phyloP scores from a whole-genome alignment of 1,139 yeast species.

The Nematodospora anomalae region DNA sequence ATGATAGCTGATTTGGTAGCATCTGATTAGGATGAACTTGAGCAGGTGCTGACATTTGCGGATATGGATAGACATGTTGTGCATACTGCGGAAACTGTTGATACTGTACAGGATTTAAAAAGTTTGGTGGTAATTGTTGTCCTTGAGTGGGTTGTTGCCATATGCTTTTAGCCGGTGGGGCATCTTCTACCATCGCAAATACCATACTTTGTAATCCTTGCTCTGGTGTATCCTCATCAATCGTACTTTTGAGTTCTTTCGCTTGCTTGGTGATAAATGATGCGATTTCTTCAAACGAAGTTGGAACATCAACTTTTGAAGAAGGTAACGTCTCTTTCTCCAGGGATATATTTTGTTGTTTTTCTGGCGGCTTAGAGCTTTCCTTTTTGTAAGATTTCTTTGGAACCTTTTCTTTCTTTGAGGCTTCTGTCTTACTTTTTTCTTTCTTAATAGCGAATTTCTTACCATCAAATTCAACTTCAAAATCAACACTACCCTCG shows the following conservation, averaged over 20 bases:
- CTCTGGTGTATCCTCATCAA: slow-evolving; percentile 7
- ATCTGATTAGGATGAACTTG: not conserved
- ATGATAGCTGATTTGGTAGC: not conserved
- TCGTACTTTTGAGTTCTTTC: slow-evolving; percentile 6
- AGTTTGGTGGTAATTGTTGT: slow-evolving; percentile 3
- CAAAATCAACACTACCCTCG: slow-evolving; percentile 3
- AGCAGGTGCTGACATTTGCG: slow-evolving; percentile 3
- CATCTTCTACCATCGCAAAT: slow-evolving; percentile 17
- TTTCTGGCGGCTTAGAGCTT: not conserved
- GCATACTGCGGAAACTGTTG: slow-evolving; percentile 5
- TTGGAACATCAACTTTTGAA: slow-evolving; percentile 16
- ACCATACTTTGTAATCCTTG: slow-evolving; percentile 21
- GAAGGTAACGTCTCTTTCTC: slow-evolving; percentile 6
- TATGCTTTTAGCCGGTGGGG: slow-evolving; percentile 5
- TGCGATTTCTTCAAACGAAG: slow-evolving; percentile 32
- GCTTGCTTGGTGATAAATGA: slow-evolving; percentile 29
- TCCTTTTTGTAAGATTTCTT: not conserved
- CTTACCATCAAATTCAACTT: slow-evolving; percentile 3
- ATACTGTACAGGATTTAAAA: not conserved
- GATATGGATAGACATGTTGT: slow-evolving; percentile 7
- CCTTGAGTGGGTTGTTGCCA: slow-evolving; percentile 8
- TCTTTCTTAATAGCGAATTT: slow-evolving; percentile 3
- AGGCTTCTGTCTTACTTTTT: slow-evolving; percentile 1
- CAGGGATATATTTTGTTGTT: not conserved
- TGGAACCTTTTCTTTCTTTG: not conserved